Evolutionary conservation across 352 stramenopile species (phyloP), one percentile per base, ranked within the genome.

Genomic region (Phytophthora boehmeriae): DNA sequence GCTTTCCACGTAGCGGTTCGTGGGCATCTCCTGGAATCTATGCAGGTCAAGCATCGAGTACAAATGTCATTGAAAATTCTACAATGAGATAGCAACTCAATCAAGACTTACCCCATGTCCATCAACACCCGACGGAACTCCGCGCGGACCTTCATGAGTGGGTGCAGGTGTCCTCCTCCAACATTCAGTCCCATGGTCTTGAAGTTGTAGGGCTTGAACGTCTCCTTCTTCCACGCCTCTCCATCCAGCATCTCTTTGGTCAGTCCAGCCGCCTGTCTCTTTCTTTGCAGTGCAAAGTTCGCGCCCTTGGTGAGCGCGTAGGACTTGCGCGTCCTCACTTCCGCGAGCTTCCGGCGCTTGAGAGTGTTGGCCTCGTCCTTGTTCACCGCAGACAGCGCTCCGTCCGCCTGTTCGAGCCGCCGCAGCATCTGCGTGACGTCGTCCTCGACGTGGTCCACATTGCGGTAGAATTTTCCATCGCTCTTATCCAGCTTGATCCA

Each of bases 181-280:
- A 98, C 89, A 22, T 80, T 84, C 58, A 98, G 81, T 34, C 97
- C 97, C 51, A 99, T 80, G 13, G 97, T 98, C 67, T 98, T 95
- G 73, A 99, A 99, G 86, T 99, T 99, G 85, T 99, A 99, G 22
- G 93, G 85, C 86, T 99, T 99, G 87, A 99, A 99, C 43, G 85
- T 82, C 49, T 96, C 94, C 48, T 88, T 97, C 76, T 98, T 95
- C 97, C 97, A 99, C 35, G 82, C 86, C 16, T 97, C 96, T 30
- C 84, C 88, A 35, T 99, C 97, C 17, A 99, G 83, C 97, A 99
- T 99, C 62, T 99, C 97, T 79, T 99, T 99, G 20, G 95, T 99
- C 25, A 99, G 74, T 47, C 98, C 97, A 16, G 97, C 97, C 1
- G 96, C 88, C 74, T 99, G 98, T 70, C 98, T 99, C 59, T 95